A percentile compares a stretch with the other conserved stretches of the same genome.
These are phyloP conservation scores for Tricholoma terreum DNA, from an alignment of 768 basidiomycete species.

Conservation along the genomic window DNA sequence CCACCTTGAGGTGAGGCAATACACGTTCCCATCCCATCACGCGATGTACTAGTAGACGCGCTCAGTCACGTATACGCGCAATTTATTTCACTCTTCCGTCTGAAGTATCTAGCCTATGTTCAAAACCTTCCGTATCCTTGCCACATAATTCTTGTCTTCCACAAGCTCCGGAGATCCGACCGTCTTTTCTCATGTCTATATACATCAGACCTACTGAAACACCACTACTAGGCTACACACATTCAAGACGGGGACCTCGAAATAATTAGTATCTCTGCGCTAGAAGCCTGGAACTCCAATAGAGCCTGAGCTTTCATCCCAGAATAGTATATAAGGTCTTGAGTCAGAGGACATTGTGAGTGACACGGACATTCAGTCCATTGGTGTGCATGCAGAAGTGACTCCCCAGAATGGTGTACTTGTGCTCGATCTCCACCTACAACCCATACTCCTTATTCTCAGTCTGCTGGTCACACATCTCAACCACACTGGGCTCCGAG, in stretches of 20 bases:
- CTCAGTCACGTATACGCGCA: not conserved
- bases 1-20: no score
- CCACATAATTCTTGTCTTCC: not conserved
- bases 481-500: not conserved
- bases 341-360: no score
- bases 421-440: no score
- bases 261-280: not conserved
- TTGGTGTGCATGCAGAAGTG: no score
- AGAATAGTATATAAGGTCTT: not conserved
- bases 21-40: not conserved
- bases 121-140: not conserved
- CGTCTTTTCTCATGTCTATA: not conserved
- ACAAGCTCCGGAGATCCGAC: not conserved
- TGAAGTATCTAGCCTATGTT: not conserved
- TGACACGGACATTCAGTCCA: no score
- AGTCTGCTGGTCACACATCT: no score
- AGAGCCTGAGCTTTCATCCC: no score
- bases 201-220: no score
- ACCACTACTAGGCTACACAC: no score
- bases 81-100: not conserved
- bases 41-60: not conserved
- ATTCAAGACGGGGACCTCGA: not conserved
- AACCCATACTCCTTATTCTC: no score
- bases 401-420: no score
- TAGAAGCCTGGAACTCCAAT: not conserved